Evolutionary conservation across 2,329 filamentous ascomycete species (phyloP).

Genomic region (Allantophomopsis cytisporea): DNA sequence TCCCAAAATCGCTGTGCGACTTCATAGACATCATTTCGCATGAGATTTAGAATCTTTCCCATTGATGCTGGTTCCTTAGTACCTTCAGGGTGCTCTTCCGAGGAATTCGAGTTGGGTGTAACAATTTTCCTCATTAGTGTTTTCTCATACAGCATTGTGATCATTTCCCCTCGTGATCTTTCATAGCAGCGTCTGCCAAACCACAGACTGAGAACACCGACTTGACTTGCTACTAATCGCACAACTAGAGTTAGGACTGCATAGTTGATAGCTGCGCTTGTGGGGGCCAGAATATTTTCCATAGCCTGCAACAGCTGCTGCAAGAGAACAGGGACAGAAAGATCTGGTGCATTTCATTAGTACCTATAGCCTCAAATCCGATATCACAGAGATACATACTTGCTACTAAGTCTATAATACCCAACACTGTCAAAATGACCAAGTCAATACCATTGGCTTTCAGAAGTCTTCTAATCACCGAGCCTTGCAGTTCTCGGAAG

Average conservation of each 20-base stretch:
- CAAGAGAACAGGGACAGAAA: conserved; percentile 54
- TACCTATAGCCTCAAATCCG: neutral
- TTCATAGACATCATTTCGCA: conserved; percentile 72
- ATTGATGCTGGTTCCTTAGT: conserved; percentile 56
- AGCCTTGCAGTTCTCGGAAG: conserved; percentile 61
- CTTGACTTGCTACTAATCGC: conserved; percentile 49
- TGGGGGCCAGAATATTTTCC: conserved; percentile 33
- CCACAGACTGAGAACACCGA: conserved; percentile 60
- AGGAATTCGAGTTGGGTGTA: conserved; percentile 12
- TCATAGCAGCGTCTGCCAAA: conserved; percentile 77
- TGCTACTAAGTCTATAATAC: conserved; percentile 45
- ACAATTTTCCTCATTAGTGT: conserved; percentile 18
- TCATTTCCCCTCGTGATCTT: conserved; percentile 70
- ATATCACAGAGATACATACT: conserved; percentile 20
- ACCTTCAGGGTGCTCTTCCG: neutral
- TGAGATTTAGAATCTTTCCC: conserved; percentile 81
- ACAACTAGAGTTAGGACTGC: conserved; percentile 46
- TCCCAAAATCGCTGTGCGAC: conserved; percentile 83
- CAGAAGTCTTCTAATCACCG: conserved; percentile 55
- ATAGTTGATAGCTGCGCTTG: conserved; percentile 48
- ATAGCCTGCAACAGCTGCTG: conserved; percentile 59
- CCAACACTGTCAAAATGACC: conserved; percentile 39
- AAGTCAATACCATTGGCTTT: conserved; percentile 71
- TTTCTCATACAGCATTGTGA: conserved; percentile 76
- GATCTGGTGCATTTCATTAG: conserved; percentile 20